A percentile compares a stretch with the other conserved stretches of the same genome.
These are phyloP conservation scores for Teratosphaeriaceae sp. DNA, from an alignment of 2,329 filamentous ascomycete species.

Conservation along the genomic window DNA sequence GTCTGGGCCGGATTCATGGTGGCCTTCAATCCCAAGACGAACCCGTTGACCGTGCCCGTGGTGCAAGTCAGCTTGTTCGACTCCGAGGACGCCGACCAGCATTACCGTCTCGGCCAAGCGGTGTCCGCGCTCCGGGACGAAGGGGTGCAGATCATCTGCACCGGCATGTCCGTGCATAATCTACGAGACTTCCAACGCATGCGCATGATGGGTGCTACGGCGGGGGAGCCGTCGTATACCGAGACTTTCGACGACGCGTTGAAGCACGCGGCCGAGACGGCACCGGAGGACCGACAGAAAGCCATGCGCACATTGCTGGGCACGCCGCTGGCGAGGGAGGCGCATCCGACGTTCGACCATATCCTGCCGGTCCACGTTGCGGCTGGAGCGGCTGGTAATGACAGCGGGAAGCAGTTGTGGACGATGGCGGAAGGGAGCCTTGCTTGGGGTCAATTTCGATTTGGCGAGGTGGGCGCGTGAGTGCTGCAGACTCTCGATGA, in stretches of 20 bases:
- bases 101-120: slow-evolving; percentile 62
- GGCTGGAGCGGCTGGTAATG: slow-evolving; percentile 29
- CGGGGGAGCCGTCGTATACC: slow-evolving; percentile 25
- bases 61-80: slow-evolving; percentile 67
- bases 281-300: slow-evolving; percentile 23
- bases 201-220: slow-evolving; percentile 1
- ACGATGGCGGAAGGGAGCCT: slow-evolving; percentile 29
- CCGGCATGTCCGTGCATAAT: slow-evolving; percentile 60
- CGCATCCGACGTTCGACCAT: slow-evolving; percentile 60
- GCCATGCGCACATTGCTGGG: slow-evolving; percentile 31
- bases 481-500: too few species aligned
- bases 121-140: slow-evolving; percentile 60
- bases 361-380: slow-evolving; percentile 52
- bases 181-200: slow-evolving; percentile 26
- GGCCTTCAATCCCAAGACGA: slow-evolving; percentile 32
- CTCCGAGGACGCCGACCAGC: slow-evolving; percentile 56
- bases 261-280: slow-evolving; percentile 27
- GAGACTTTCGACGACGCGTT: slow-evolving; percentile 29
- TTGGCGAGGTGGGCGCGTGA: slow-evolving; percentile 14
- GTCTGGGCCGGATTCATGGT: slow-evolving; percentile 68
- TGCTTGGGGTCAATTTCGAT: slow-evolving; percentile 31
- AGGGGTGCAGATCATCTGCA: slow-evolving; percentile 60
- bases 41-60: slow-evolving; percentile 47
- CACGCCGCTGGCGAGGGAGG: slow-evolving; percentile 48
- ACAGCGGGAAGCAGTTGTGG: slow-evolving; percentile 27